Conservation (phyloP, 805 yeast species). For the Yueomyces sinensis region DNA sequence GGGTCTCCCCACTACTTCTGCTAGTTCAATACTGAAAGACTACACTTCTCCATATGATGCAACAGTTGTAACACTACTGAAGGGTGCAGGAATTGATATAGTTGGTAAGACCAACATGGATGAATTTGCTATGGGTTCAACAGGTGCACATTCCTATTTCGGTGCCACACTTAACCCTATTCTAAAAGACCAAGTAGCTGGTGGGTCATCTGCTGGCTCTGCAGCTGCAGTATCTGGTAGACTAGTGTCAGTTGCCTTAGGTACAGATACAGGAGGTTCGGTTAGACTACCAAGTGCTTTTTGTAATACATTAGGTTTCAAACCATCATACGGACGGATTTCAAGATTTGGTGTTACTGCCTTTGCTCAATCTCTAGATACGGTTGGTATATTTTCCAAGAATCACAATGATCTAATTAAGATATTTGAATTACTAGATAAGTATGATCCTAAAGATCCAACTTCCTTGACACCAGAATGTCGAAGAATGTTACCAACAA, state of each 20-base stretch:
- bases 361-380: constrained; percentile 88
- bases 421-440: constrained; percentile 46
- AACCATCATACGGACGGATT: constrained; percentile 85
- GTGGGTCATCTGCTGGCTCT: constrained; percentile 95
- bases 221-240: constrained; percentile 82
- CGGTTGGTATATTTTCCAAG: constrained; percentile 72
- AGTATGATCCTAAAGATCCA: constrained; percentile 64
- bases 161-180: constrained; percentile 50
- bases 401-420: constrained; percentile 30
- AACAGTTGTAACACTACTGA: constrained; percentile 49
- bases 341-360: constrained; percentile 88
- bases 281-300: constrained; percentile 86
- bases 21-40: constrained; percentile 45
- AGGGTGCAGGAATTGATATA: constrained; percentile 35
- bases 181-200: constrained; percentile 28
- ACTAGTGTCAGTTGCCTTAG: constrained; percentile 56
- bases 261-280: constrained; percentile 97
- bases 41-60: constrained; percentile 75
- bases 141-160: constrained; percentile 39
- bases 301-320: constrained; percentile 74
- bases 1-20: constrained; percentile 63
- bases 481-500: constrained; percentile 23
- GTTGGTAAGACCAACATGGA: constrained; percentile 87
- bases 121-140: constrained; percentile 96
- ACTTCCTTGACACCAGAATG: constrained; percentile 37